These are phyloP conservation scores for Sugiyamaella castrensis DNA, from an alignment of 1,139 yeast species.

Conservation along the genomic window DNA sequence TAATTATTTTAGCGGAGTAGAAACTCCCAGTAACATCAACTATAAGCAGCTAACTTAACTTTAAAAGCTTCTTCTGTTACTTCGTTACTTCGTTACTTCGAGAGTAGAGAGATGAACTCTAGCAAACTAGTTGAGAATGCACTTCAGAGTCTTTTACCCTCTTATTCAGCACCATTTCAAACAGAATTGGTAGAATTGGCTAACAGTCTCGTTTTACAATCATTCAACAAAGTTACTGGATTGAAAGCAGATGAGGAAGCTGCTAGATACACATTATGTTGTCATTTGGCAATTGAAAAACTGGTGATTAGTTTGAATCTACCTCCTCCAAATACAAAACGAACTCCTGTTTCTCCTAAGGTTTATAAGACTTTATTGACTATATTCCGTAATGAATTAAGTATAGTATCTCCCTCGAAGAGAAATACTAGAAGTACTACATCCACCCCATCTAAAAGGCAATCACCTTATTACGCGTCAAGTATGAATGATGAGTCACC, in stretches of 20 bases:
- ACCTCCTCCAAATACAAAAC: conserved; percentile 27
- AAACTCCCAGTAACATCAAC: no score
- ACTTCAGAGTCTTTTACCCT: conserved; percentile 17
- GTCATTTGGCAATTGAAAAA: conserved; percentile 35
- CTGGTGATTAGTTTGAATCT: conserved; percentile 21
- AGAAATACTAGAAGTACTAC: not conserved
- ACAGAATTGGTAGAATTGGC: conserved; percentile 20
- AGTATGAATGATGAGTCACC: no score
- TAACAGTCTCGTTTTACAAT: conserved; percentile 21
- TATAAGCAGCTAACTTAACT: no score
- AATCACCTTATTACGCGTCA: no score
- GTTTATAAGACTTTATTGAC: conserved; percentile 28
- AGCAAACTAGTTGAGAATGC: conserved; percentile 9
- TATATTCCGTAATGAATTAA: conserved; percentile 24
- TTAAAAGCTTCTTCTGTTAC: no score
- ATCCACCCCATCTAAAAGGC: not conserved
- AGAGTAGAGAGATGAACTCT: no score
- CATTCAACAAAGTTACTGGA: conserved; percentile 20
- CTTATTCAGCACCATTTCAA: conserved; percentile 18
- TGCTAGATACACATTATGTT: conserved; percentile 35
- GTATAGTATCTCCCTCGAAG: conserved; percentile 7
- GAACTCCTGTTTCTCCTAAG: conserved; percentile 34
- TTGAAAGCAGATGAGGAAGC: conserved; percentile 35
- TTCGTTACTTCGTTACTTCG: no score
- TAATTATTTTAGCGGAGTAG: no score